Evolutionary conservation across 2,329 filamentous ascomycete species (phyloP), one percentile per base, ranked within the genome.

Genomic region (Ceratocystis harringtonii): DNA sequence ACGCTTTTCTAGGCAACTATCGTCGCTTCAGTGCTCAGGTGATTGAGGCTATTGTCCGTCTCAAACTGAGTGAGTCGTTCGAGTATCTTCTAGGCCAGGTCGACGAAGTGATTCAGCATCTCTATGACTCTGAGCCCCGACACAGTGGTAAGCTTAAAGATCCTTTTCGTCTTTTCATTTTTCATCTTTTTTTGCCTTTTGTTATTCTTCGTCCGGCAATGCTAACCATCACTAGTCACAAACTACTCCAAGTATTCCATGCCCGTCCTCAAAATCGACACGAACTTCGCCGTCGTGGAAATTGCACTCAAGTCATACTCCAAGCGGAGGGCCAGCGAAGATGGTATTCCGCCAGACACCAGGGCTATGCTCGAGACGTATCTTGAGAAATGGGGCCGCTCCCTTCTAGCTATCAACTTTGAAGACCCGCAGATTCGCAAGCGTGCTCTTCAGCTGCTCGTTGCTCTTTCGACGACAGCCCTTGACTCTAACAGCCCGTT

Each of bases 1-100:
- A 99, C 75, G 90, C 91, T 0, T 99, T 99, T 73, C 81, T 97
- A 10, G 91, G 92, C 3, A 97, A 99, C 72, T 99, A 99, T 74
- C 83, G 94, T 48, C 84, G 94, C 67, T 97, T 96, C 72, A 94
- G 91, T 73, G 85, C 86, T 2, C 87, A 89, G 67, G 83, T 96
- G 30, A 90, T 99, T 65, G 92, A 97, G 75, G 82, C 82, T 17
- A 90, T 97, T 68, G 90, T 95, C 25, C 83, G 89, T 69, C 82
- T 89, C 70, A 88, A 90, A 70, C 85, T 92, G 2, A 83, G 88
- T 62, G 92, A 96, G 68, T 92, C 92, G 0, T 85, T 97, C 69
- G 83, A 85, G 50, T 89, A 96, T 74, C 92, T 97, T 63, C 81
- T 99, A n/a, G 79, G 81, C 17, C 85, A 88, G 70, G 88, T 92